Evolutionary conservation across 176 grass and related monocot species (phyloP).

Genomic region (Rhynchospora pubera): DNA sequence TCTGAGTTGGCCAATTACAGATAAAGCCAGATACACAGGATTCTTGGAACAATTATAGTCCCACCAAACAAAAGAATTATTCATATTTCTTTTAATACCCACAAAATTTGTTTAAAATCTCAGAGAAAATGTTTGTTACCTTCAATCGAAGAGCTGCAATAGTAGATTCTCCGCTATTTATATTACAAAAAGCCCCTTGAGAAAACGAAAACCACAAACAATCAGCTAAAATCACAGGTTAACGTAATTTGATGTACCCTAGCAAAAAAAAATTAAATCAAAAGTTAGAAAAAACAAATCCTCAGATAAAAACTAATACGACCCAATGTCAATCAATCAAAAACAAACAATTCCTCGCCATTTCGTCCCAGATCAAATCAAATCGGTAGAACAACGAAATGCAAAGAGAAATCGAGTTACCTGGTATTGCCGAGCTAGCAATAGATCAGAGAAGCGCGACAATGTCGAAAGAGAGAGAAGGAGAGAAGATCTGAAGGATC

Average conservation of each 20-base stretch:
- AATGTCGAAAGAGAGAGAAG: neutral
- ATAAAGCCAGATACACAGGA: neutral
- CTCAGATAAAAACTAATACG: neutral
- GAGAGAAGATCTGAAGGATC: constrained; percentile 16
- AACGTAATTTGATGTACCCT: neutral
- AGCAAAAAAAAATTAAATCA: neutral
- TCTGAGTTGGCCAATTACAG: neutral
- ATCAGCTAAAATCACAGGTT: neutral
- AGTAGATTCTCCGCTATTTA: neutral
- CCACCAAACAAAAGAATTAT: neutral
- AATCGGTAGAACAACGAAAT: neutral
- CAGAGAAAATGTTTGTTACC: neutral
- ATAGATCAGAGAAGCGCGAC: neutral
- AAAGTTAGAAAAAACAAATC: neutral
- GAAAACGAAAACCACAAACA: neutral
- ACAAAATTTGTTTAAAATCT: neutral
- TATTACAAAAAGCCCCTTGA: neutral
- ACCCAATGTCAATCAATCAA: constrained; percentile 1
- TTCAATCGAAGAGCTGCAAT: constrained; percentile 12
- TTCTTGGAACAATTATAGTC: neutral
- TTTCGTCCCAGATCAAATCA: constrained; percentile 6
- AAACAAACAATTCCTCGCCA: neutral
- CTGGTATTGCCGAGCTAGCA: constrained; percentile 14
- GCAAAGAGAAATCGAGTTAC: neutral
- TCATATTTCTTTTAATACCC: too few species aligned